These are phyloP conservation scores for Citrus sp. DNA, from an alignment of 345 rosid species.

Conservation along the genomic window DNA sequence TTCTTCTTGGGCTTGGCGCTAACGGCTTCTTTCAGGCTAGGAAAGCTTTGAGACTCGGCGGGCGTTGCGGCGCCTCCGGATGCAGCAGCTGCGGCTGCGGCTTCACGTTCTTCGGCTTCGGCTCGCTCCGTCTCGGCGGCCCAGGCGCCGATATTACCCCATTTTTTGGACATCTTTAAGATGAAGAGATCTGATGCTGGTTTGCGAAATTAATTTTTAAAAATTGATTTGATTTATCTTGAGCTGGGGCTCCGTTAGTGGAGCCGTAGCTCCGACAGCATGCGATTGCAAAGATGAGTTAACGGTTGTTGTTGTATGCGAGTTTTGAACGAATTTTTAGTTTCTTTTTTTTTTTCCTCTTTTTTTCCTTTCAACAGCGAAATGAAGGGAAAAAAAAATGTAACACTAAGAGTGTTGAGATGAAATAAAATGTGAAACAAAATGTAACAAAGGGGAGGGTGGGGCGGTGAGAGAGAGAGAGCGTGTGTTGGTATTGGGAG, in stretches of 20 bases:
- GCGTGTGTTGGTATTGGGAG: too few relatives aligned
- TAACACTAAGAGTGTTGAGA: too few relatives aligned
- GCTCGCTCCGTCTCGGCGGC: constrained; percentile 93
- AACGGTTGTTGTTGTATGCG: not conserved
- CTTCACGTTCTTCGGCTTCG: constrained; percentile 55
- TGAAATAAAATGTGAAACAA: too few relatives aligned
- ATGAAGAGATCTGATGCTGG: constrained; percentile 16
- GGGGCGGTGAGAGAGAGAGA: too few relatives aligned
- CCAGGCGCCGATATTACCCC: constrained; percentile 90
- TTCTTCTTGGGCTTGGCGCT: constrained; percentile 75
- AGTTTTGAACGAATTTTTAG: not conserved
- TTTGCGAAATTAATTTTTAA: not conserved
- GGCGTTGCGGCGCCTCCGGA: constrained; percentile 13
- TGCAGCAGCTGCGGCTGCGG: constrained; percentile 32
- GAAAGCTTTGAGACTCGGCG: constrained; percentile 58
- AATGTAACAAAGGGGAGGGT: too few relatives aligned
- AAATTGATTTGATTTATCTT: not conserved
- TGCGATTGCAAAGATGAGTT: constrained; percentile 29
- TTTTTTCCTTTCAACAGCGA: not conserved
- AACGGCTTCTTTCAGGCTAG: constrained; percentile 71
- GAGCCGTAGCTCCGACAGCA: constrained; percentile 66
- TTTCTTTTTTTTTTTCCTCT: not conserved
- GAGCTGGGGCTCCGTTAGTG: constrained; percentile 50
- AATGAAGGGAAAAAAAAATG: not conserved
- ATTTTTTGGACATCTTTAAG: constrained; percentile 54